Evolutionary conservation across 805 yeast genomes (phyloP), one percentile per base, ranked within the genome.

Genomic region (Saccharomycopsis selenospora): DNA sequence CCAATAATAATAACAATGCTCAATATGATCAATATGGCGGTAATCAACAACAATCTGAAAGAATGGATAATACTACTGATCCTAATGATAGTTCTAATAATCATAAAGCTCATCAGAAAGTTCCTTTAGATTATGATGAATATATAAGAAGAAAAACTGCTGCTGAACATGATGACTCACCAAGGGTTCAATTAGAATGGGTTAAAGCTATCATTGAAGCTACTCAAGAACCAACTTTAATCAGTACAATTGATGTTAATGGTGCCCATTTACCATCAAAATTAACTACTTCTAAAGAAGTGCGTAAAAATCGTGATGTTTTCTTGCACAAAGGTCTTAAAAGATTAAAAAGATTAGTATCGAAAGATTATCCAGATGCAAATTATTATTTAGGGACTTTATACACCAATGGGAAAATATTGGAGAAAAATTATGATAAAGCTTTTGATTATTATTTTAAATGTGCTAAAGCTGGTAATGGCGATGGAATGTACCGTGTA

Each of bases 401-500:
- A 29, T 84, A 79, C 51, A 68, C 72, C 17, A 76, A 76, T 43
- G 66, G 66, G 11, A 62, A 70, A 47, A 71, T 79, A 7, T 66
- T 79, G 13, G 77, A 73, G 14, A 67, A 71, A 49, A 80, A 82
- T 64, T 79, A 77, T 56, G 69, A 61, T 36, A 75, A 75, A 56
- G 89, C 90, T 2, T 79, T 76, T 56, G 78, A 76, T 51, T 67
- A 71, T 44, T 85, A 83, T 61, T 56, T 64, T 26, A 76, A 73
- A 50, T 82, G 88, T 0, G 83, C 87, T 4, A 66, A 67, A 42
- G 70, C 70, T 38, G 72, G 75, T 18, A 80, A 80, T 57, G 70
- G 79, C 0, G 75, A 75, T 47, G 82, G 85, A 7, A 72, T 80
- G 50, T 85, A 81, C 64, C 66, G 91, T 43, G 73, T 80, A 1